Evolutionary conservation across 371 early-diverging fungal species (phyloP), one percentile per base, ranked within the genome.

Genomic region (Fennellomyces sp.): DNA sequence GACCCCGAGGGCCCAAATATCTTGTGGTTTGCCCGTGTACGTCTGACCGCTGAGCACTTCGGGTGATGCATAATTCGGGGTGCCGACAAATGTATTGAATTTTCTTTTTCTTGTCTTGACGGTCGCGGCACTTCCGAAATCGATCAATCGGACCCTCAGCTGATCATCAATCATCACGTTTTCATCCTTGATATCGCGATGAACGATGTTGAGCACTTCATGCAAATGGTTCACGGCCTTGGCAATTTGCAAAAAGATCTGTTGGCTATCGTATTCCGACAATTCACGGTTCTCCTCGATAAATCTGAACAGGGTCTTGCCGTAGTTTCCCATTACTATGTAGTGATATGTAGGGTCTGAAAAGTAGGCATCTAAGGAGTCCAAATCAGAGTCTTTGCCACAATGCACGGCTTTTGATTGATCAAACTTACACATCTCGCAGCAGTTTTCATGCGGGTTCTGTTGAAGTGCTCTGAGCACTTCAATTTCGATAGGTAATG

Each of bases 1-100:
- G 36, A 92, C 80, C 0, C 92, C 93, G 15, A 91, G 69, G 5
- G 91, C 86, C 91, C 93, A 94, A 36, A 89, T 83, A 68, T 94
- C 94, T 60, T 89, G 91, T 30, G 87, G 89, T 54, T 73, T 78
- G 0, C 88, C 89, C 19, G 82, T 75, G 57, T 90, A 90, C 51
- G 72, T 68, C 39, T 82, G 68, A 38, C 88, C 88, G n/a, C 69
- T 66, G 27, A 89, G 48, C 0, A 89, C 75, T 52, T 90, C 90
- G 1, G 90, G 88, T 1, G 90, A 80, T 29, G 84, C 85, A 71
- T 87, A 90, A 45, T 85, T 86, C 27, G 86, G 53, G 0, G 89
- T 90, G n/a, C 90, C 90, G 21, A 78, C 86, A 66, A 90, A 88
- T 2, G 86, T 87, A 45, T 83, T 79, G 64, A 85, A 88, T 54